phyloP scores from a whole-genome alignment of 495 filamentous ascomycete genomes.

The Penicillium lagena region DNA sequence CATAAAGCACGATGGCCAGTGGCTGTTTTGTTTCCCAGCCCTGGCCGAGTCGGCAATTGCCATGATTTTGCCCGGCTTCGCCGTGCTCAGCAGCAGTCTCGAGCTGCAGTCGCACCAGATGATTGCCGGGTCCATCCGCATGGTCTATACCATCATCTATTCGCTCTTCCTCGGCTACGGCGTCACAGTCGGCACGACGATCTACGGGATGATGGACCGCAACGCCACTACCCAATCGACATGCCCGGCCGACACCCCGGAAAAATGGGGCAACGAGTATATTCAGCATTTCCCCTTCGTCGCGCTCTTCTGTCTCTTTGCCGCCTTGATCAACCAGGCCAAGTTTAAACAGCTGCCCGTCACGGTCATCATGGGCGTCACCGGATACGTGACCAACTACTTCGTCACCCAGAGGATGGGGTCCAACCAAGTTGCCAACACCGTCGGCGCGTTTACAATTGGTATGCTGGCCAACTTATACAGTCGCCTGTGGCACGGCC shows the following conservation, averaged over 20 bases:
- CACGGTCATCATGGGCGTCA: slow-evolving; percentile 70
- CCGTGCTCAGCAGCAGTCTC: slow-evolving; percentile 68
- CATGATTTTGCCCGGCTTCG: slow-evolving; percentile 82
- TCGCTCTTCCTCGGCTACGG: slow-evolving; percentile 93
- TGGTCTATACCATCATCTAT: slow-evolving; percentile 92
- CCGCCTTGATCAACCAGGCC: slow-evolving; percentile 78
- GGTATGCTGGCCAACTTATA: slow-evolving; percentile 83
- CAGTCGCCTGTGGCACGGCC: slow-evolving; percentile 67
- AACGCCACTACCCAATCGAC: slow-evolving; percentile 63
- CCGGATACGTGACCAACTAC: slow-evolving; percentile 74
- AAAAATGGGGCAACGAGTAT: slow-evolving; percentile 34
- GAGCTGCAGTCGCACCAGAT: slow-evolving; percentile 81
- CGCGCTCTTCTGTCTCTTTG: slow-evolving; percentile 65
- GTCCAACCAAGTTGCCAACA: slow-evolving; percentile 72
- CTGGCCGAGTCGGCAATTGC: slow-evolving; percentile 84
- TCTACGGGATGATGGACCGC: slow-evolving; percentile 74
- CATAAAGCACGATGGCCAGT: slow-evolving; percentile 41
- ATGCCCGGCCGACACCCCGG: slow-evolving; percentile 37
- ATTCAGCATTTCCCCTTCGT: slow-evolving; percentile 53
- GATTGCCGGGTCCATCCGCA: slow-evolving; percentile 80
- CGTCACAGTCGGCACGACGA: slow-evolving; percentile 84
- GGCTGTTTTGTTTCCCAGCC: slow-evolving; percentile 78
- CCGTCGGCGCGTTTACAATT: slow-evolving; percentile 74
- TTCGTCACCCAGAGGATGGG: slow-evolving; percentile 62
- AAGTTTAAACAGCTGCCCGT: slow-evolving; percentile 78